Conservation (phyloP, 2,329 filamentous ascomycete genomes). For the Aspergillus sp. region DNA sequence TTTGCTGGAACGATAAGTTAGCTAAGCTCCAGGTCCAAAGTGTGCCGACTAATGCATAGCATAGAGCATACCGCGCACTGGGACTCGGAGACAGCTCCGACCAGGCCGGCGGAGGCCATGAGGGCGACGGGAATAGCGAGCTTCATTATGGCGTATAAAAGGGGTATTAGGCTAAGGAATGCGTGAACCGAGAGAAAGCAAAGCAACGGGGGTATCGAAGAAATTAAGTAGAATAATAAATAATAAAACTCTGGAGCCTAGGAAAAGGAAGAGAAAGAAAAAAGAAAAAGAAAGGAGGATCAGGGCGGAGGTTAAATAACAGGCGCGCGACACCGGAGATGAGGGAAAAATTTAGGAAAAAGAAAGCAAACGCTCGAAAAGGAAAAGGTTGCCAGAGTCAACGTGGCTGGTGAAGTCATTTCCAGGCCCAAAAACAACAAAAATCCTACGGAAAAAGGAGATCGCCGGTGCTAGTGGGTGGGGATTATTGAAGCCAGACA, state of each 20-base stretch:
- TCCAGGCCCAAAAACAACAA: no score
- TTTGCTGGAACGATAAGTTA: constrained; percentile 25
- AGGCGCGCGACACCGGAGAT: not conserved
- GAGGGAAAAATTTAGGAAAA: no score
- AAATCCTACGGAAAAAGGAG: no score
- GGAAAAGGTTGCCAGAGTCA: no score
- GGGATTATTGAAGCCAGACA: no score
- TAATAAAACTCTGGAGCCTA: not conserved
- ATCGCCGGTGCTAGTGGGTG: no score
- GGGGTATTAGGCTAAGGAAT: not conserved
- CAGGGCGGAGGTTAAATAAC: not conserved
- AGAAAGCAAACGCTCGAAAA: no score
- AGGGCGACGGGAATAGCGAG: constrained; percentile 23
- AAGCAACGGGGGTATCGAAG: not conserved
- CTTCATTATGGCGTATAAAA: constrained; percentile 21
- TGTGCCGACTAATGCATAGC: no score
- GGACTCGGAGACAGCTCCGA: constrained; percentile 17
- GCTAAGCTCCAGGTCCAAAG: no score
- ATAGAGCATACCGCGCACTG: constrained; percentile 23
- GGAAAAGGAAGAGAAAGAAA: not conserved
- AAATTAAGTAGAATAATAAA: not conserved
- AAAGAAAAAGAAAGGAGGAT: not conserved
- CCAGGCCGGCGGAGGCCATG: constrained; percentile 20
- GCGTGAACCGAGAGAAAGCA: no score
- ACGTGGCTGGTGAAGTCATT: no score